Percentiles rank a stretch among this genome's conserved stretches.
These are phyloP conservation scores for Phytophthora colocasiae DNA, from an alignment of 352 stramenopile species.

Conservation along the genomic window DNA sequence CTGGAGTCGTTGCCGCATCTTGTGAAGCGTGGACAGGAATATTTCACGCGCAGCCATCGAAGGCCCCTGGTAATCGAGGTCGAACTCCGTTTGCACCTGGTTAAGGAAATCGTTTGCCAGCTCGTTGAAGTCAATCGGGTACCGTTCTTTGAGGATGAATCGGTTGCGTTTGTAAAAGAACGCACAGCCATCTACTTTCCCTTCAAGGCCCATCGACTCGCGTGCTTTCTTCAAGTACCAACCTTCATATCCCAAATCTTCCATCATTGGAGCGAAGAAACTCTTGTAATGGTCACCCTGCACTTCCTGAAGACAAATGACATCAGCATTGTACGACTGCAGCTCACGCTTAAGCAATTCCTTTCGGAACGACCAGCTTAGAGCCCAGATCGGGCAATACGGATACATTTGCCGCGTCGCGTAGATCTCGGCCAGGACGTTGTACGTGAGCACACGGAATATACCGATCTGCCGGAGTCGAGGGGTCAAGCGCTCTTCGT, in stretches of 20 bases:
- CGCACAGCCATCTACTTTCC: constrained; percentile 98
- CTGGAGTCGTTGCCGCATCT: constrained; percentile 90
- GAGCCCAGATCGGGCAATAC: constrained; percentile 97
- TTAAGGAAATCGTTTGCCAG: constrained; percentile 78
- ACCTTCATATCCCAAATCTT: constrained; percentile 96
- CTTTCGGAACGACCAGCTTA: constrained; percentile 97
- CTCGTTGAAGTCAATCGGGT: constrained; percentile 98
- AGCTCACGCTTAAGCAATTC: constrained; percentile 92
- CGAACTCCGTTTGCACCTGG: constrained; percentile 77
- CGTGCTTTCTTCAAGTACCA: constrained; percentile 99
- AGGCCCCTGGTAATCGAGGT: constrained; percentile 75
- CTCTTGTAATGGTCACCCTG: constrained; percentile 99
- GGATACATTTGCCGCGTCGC: constrained; percentile 94
- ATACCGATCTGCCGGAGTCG: constrained; percentile 79
- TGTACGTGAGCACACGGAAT: constrained; percentile 91
- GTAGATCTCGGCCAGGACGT: constrained; percentile 93
- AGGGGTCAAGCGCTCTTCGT: constrained; percentile 78
- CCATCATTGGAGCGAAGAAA: constrained; percentile 96
- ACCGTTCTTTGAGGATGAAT: constrained; percentile 91
- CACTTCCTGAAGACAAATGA: constrained; percentile 98
- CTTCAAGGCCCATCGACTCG: constrained; percentile 96
- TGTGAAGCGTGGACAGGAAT: constrained; percentile 53
- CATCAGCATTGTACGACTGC: constrained; percentile 93
- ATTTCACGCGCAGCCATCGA: constrained; percentile 70
- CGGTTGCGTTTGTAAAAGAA: constrained; percentile 97